These are phyloP conservation scores for Eragrostis curvula DNA, from an alignment of 176 grass and related monocot genomes.

Conservation along the genomic window DNA sequence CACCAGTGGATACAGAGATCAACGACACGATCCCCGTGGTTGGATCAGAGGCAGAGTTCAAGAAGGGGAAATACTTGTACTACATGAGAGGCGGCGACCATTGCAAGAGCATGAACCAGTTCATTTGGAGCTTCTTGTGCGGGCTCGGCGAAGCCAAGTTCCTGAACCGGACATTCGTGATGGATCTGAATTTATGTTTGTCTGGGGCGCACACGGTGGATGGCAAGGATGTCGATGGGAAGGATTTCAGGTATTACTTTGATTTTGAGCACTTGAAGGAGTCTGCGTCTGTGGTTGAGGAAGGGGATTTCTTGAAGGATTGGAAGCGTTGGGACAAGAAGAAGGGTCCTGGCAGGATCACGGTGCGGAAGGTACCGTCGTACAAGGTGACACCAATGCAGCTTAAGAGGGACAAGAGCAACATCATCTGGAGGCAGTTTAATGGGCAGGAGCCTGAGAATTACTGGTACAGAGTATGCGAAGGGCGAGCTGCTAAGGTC, in stretches of 20 bases:
- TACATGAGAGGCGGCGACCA: conserved; percentile 88
- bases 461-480: conserved; percentile 98
- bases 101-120: conserved; percentile 99
- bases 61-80: conserved; percentile 74
- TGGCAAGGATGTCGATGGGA: conserved; percentile 81
- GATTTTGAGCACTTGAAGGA: conserved; percentile 97
- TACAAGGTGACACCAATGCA: conserved; percentile 92
- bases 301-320: conserved; percentile 72
- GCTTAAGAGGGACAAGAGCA: conserved; percentile 80
- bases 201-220: conserved; percentile 70
- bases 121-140: conserved; percentile 89
- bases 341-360: conserved; percentile 67
- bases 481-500: conserved; percentile 74
- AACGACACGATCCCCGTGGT: conserved; percentile 83
- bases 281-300: conserved; percentile 68
- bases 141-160: conserved; percentile 92
- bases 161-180: conserved; percentile 90
- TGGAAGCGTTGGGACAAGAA: conserved; percentile 86
- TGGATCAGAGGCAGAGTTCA: conserved; percentile 84
- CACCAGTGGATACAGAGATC: conserved; percentile 68
- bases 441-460: conserved; percentile 88
- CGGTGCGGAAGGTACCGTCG: conserved; percentile 77
- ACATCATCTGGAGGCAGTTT: conserved; percentile 90
- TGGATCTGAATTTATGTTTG: conserved; percentile 83
- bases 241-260: conserved; percentile 93